A percentile compares a stretch with the other conserved stretches of the same genome.
These are phyloP conservation scores for Vitis rotundifolia DNA, from an alignment of 164 flowering plant genomes.

Conservation along the genomic window DNA sequence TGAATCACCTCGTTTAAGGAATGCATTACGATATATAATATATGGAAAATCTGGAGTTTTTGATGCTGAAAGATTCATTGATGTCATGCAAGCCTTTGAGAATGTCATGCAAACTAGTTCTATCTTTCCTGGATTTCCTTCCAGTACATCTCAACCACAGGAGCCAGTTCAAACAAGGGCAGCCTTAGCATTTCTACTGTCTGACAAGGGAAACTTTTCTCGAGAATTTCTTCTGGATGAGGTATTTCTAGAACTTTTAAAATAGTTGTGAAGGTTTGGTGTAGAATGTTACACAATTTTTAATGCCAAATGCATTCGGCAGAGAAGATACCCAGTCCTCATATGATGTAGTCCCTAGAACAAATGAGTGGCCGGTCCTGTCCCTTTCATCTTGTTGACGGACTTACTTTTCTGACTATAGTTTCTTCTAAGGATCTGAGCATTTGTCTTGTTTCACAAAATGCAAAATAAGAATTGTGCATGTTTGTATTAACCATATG, in stretches of 20 bases:
- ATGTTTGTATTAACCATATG: too few species aligned
- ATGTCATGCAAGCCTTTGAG: constrained; percentile 99
- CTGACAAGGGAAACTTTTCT: constrained; percentile 90
- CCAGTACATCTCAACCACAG: constrained; percentile 29
- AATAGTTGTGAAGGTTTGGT: too few species aligned
- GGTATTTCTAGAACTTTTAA: constrained; percentile 40
- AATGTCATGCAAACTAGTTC: constrained; percentile 61
- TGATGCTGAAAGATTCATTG: constrained; percentile 97
- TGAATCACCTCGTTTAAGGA: constrained; percentile 89
- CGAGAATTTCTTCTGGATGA: constrained; percentile 96
- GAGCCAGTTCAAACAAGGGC: constrained; percentile 85
- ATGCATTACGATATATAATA: constrained; percentile 89
- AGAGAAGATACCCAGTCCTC: too few species aligned
- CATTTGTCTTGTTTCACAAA: too few species aligned
- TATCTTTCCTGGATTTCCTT: constrained; percentile 38
- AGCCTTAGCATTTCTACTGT: constrained; percentile 81
- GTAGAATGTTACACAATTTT: too few species aligned
- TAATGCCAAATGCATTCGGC: too few species aligned
- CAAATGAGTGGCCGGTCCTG: too few species aligned
- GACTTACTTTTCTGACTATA: too few species aligned
- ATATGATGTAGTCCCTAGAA: too few species aligned
- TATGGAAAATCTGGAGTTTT: constrained; percentile 97
- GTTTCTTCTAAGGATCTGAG: too few species aligned
- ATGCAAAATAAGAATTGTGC: too few species aligned
- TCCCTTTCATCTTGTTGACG: too few species aligned